Evolutionary conservation across 768 basidiomycete genomes (phyloP).

Genomic region (Boletus rufocinnamomeus): DNA sequence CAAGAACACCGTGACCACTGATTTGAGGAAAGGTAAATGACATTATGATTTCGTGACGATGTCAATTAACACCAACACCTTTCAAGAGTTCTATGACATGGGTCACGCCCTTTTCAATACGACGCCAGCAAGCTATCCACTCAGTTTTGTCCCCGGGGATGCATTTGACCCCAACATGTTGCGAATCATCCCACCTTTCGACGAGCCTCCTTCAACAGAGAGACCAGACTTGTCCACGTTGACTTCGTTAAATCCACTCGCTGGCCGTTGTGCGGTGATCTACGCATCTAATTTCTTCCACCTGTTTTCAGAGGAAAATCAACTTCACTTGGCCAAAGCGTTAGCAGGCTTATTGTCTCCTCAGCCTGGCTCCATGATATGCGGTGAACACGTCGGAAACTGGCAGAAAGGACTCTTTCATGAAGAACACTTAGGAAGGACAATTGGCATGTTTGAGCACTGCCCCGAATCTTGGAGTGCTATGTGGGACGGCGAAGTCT

Average conservation of each 20-base stretch:
- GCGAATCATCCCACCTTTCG: slow-evolving; percentile 33
- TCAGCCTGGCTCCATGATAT: slow-evolving; percentile 34
- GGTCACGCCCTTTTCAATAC: slow-evolving; percentile 64
- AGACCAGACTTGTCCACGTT: slow-evolving; percentile 36
- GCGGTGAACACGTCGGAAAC: slow-evolving; percentile 29
- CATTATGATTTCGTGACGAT: not conserved
- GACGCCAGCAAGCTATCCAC: slow-evolving; percentile 51
- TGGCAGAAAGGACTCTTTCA: not conserved
- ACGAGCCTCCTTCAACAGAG: slow-evolving; percentile 24
- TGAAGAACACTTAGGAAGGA: not conserved
- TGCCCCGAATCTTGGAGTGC: slow-evolving; percentile 37
- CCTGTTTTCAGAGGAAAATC: slow-evolving; percentile 34
- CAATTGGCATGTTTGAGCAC: slow-evolving; percentile 32
- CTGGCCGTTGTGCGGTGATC: slow-evolving; percentile 51
- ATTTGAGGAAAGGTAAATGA: slow-evolving; percentile 39
- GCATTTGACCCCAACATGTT: slow-evolving; percentile 50
- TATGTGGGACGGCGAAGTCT: slow-evolving; percentile 42
- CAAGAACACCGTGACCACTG: slow-evolving; percentile 40
- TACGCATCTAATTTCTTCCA: slow-evolving; percentile 52
- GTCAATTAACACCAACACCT: not conserved
- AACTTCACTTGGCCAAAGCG: slow-evolving; percentile 29
- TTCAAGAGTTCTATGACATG: slow-evolving; percentile 54
- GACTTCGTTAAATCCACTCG: slow-evolving; percentile 48
- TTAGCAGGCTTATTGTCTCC: slow-evolving; percentile 34
- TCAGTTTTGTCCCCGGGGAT: slow-evolving; percentile 56